Conservation (phyloP, 2,329 filamentous ascomycete species). For the Pyrenochaeta sp. region DNA sequence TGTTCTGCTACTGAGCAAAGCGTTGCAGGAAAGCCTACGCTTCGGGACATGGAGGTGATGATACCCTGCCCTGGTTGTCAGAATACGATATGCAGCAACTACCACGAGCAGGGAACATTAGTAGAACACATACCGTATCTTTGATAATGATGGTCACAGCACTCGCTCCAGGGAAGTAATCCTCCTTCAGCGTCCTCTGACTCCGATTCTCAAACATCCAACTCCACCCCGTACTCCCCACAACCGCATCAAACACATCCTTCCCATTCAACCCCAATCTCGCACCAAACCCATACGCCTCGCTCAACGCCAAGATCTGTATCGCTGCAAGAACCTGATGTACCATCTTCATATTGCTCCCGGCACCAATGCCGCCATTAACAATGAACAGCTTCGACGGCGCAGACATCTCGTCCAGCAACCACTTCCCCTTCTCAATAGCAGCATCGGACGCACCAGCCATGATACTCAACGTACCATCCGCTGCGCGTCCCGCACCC, state of each 20-base stretch:
- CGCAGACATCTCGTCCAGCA: conserved; percentile 72
- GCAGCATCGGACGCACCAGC: conserved; percentile 67
- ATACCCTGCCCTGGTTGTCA: conserved; percentile 58
- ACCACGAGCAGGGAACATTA: neutral
- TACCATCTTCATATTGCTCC: conserved; percentile 66
- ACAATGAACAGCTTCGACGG: conserved; percentile 65
- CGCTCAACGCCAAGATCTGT: conserved; percentile 64
- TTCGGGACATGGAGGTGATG: conserved; percentile 71
- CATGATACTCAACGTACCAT: conserved; percentile 80
- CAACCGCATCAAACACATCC: conserved; percentile 59
- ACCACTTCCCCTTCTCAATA: conserved; percentile 63
- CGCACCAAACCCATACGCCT: conserved; percentile 66
- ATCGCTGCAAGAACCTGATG: conserved; percentile 67
- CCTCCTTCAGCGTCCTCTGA: conserved; percentile 61
- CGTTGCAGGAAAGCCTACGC: conserved; percentile 66
- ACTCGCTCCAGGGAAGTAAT: conserved; percentile 56
- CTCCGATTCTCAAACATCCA: conserved; percentile 68
- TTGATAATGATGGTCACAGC: conserved; percentile 59
- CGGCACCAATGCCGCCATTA: conserved; percentile 60
- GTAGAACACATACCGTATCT: conserved; percentile 47
- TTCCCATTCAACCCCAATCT: conserved; percentile 62
- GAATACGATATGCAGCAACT: neutral
- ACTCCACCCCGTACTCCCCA: conserved; percentile 54
- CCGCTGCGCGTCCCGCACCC: conserved; percentile 71
- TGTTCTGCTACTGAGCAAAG: conserved; percentile 71